phyloP scores from a whole-genome alignment of 2,329 filamentous ascomycete species.

The Aureobasidium musti region DNA sequence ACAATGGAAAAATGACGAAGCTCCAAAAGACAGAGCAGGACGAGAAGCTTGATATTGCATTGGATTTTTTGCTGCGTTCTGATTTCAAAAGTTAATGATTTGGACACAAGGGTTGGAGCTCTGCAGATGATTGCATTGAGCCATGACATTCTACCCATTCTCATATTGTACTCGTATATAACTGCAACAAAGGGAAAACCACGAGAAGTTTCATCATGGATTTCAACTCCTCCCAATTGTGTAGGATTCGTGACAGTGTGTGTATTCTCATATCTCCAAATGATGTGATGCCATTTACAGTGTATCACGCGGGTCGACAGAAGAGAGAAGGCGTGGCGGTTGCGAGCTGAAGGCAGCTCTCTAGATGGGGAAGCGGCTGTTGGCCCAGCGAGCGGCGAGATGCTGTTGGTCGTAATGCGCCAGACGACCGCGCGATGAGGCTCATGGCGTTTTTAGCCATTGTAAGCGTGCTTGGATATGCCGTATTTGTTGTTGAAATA shows the following conservation, averaged over 20 bases:
- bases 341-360: slow-evolving; percentile 29
- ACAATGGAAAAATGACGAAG: neutral
- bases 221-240: no score
- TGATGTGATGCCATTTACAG: neutral
- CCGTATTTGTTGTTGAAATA: neutral
- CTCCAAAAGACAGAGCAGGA: neutral
- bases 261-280: no score
- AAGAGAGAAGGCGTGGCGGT: slow-evolving; percentile 35
- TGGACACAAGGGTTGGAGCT: neutral
- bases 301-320: slow-evolving; percentile 38
- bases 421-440: slow-evolving; percentile 41
- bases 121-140: slow-evolving; percentile 17
- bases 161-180: neutral
- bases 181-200: neutral
- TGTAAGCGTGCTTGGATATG: neutral
- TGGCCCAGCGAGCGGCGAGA: slow-evolving; percentile 41
- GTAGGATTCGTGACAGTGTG: no score
- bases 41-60: neutral
- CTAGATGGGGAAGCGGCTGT: slow-evolving; percentile 36
- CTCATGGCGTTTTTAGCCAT: slow-evolving; percentile 23
- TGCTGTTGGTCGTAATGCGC: slow-evolving; percentile 40
- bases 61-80: slow-evolving; percentile 1
- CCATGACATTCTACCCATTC: neutral
- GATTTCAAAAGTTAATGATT: neutral
- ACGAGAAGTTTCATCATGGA: neutral